These are phyloP conservation scores for Colletotrichum lini DNA, from an alignment of 2,329 filamentous ascomycete species.

Conservation along the genomic window DNA sequence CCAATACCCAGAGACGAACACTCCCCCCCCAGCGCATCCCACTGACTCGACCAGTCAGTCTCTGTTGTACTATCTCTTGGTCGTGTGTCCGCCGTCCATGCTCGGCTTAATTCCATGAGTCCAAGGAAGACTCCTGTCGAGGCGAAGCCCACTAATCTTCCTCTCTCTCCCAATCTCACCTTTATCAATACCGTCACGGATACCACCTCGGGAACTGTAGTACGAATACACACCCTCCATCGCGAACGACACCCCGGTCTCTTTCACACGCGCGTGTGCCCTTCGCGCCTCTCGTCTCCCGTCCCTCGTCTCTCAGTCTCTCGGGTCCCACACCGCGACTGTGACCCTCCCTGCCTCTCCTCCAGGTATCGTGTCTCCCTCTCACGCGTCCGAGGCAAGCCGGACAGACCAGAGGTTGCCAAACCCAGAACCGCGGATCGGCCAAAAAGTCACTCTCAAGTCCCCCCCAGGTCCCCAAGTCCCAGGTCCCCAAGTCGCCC, in stretches of 20 bases:
- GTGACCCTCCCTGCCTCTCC: neutral
- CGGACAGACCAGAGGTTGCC: neutral
- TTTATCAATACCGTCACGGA: conserved; percentile 11
- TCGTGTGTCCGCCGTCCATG: neutral
- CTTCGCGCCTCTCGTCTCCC: neutral
- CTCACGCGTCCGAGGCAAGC: neutral
- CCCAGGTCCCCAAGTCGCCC: neutral
- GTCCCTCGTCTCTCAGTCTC: neutral
- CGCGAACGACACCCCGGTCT: neutral
- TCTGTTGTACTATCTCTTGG: conserved; percentile 30
- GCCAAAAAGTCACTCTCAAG: conserved; percentile 12
- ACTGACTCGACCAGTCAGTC: conserved; percentile 35
- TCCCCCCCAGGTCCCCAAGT: no score
- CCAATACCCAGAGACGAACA: conserved; percentile 37
- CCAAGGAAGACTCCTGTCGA: neutral
- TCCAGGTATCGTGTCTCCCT: neutral
- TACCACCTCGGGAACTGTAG: neutral
- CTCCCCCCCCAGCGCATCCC: neutral
- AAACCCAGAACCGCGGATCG: conserved; percentile 29
- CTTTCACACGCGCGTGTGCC: neutral
- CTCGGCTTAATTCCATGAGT: neutral
- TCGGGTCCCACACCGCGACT: neutral
- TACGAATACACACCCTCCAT: neutral
- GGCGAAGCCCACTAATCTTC: neutral
- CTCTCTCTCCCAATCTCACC: neutral